These are phyloP conservation scores for Inga leiocalycina DNA, from an alignment of 306 rosid species.

Conservation along the genomic window DNA sequence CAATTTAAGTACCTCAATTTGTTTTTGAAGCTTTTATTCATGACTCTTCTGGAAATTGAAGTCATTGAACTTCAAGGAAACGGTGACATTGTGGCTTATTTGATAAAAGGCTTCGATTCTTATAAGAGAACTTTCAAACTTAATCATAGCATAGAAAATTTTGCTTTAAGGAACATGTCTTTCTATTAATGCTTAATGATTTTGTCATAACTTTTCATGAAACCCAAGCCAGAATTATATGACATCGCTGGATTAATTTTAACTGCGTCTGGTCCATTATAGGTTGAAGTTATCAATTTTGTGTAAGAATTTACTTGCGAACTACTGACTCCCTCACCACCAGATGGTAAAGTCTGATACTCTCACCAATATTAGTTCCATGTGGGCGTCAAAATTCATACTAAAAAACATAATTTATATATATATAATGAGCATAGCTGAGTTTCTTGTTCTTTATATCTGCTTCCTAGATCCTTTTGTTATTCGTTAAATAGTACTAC, in stretches of 20 bases:
- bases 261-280: neutral
- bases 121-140: neutral
- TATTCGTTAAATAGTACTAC: too few species aligned
- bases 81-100: neutral
- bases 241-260: neutral
- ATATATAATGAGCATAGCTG: neutral
- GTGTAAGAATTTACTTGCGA: neutral
- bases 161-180: neutral
- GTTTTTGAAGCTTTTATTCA: neutral
- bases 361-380: neutral
- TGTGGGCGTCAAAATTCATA: neutral
- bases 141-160: neutral
- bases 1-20: neutral
- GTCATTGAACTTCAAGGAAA: neutral
- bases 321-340: neutral
- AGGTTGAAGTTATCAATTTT: neutral
- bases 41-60: neutral
- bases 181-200: neutral
- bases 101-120: neutral
- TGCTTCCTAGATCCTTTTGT: neutral
- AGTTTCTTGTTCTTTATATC: conserved; percentile 7
- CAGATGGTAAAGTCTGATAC: neutral
- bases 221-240: neutral
- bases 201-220: neutral
- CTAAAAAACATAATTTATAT: neutral